Conservation (phyloP, 768 basidiomycete species). For the Mycena crocata region DNA sequence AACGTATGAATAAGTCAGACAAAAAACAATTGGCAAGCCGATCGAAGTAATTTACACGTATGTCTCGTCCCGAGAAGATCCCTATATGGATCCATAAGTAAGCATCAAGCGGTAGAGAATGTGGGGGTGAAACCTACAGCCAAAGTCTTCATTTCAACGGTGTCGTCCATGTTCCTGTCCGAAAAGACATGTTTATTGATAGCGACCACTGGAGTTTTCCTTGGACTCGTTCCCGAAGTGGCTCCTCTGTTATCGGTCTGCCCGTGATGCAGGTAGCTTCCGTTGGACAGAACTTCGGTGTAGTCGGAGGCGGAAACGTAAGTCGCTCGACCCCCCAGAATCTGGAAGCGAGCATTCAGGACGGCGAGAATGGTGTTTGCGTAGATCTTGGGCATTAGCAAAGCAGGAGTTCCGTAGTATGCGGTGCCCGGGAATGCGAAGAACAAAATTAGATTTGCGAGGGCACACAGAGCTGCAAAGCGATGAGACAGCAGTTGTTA, state of each 20-base stretch:
- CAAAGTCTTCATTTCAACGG: constrained; percentile 1
- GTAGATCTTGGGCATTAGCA: constrained; percentile 25
- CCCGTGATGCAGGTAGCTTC: neutral
- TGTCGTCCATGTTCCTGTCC: neutral
- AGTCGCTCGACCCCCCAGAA: constrained; percentile 17
- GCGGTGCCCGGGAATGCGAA: constrained; percentile 10
- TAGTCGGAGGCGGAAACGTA: neutral
- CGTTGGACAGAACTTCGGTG: neutral
- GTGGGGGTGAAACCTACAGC: too few species aligned
- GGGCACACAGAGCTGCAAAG: constrained; percentile 15
- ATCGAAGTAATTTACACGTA: too few species aligned
- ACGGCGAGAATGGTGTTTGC: constrained; percentile 23
- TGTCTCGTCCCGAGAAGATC: too few species aligned
- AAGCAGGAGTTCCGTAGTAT: constrained; percentile 1
- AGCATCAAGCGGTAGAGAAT: too few species aligned
- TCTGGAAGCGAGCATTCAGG: constrained; percentile 21
- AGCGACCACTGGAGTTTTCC: neutral
- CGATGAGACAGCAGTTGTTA: neutral
- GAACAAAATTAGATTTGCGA: constrained; percentile 11
- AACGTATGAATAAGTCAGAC: too few species aligned
- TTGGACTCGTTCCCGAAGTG: neutral
- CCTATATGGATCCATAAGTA: too few species aligned
- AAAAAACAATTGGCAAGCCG: too few species aligned
- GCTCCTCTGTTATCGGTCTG: neutral
- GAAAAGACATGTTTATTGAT: neutral